These are phyloP conservation scores for Komagataella kurtzmanii DNA, from an alignment of 805 yeast species.

Conservation along the genomic window DNA sequence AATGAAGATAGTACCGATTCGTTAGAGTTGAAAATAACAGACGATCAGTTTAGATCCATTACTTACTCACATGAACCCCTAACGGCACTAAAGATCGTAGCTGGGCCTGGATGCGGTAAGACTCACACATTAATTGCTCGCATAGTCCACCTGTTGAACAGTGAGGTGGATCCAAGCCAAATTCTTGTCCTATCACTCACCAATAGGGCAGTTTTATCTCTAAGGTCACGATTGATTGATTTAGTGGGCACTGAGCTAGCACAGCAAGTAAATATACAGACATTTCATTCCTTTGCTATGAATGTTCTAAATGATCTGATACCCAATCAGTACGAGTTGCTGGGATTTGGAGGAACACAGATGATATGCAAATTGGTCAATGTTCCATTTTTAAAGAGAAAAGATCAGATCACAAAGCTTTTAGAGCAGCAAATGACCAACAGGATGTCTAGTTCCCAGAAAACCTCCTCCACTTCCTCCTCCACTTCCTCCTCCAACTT, in stretches of 20 bases:
- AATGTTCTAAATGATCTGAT: conserved; percentile 26
- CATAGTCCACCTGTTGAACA: conserved; percentile 29
- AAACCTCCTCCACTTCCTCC: neutral
- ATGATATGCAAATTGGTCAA: neutral
- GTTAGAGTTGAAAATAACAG: conserved; percentile 17
- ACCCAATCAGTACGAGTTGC: conserved; percentile 19
- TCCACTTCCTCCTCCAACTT: neutral
- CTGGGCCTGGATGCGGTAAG: conserved; percentile 73
- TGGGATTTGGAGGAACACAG: conserved; percentile 19
- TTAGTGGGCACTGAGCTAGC: conserved; percentile 21
- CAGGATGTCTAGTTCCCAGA: neutral
- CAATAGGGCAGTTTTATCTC: conserved; percentile 48
- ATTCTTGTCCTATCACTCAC: conserved; percentile 56
- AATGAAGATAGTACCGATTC: neutral
- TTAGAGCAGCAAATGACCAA: conserved; percentile 1
- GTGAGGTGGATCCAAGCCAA: conserved; percentile 32
- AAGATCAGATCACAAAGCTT: conserved; percentile 9
- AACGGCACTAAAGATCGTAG: conserved; percentile 34
- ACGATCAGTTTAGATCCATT: conserved; percentile 32
- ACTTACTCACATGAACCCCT: conserved; percentile 22
- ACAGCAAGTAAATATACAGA: conserved; percentile 27
- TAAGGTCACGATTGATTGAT: conserved; percentile 16
- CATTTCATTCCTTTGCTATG: conserved; percentile 56
- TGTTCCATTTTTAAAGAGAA: neutral
- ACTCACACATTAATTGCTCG: conserved; percentile 45